Conservation (phyloP, 164 flowering plant genomes). For the Chimonanthus praecox region DNA sequence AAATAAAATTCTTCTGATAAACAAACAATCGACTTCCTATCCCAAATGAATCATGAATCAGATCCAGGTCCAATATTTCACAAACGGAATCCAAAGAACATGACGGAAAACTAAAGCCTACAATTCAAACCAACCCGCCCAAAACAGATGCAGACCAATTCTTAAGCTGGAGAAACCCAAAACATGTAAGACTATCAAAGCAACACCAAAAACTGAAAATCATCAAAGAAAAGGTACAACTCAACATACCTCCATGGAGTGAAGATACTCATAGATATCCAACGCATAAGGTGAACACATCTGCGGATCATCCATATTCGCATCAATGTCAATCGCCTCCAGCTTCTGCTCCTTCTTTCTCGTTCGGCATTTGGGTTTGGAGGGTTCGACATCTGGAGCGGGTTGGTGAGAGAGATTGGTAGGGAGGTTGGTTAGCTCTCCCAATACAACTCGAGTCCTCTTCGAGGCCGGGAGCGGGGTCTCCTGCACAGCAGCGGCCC, state of each 20-base stretch:
- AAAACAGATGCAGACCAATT: no score
- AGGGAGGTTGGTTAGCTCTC: constrained; percentile 39
- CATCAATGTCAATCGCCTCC: background rate
- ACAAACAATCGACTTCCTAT: no score
- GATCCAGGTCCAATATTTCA: no score
- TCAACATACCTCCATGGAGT: constrained; percentile 44
- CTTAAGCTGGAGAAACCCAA: no score
- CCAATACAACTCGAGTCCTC: constrained; percentile 45
- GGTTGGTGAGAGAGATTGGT: constrained; percentile 6
- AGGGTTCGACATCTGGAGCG: constrained; percentile 1
- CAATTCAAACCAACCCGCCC: no score
- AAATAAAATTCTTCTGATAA: no score
- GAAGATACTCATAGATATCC: constrained; percentile 41
- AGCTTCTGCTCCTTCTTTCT: constrained; percentile 11
- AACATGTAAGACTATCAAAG: no score
- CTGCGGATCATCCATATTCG: constrained; percentile 21
- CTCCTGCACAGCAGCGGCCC: constrained; percentile 15
- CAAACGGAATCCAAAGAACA: no score
- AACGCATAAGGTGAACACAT: constrained; percentile 27
- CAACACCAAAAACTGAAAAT: no score
- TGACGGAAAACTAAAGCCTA: no score
- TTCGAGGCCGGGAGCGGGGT: constrained; percentile 2
- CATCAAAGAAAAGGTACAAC: background rate
- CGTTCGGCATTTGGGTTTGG: constrained; percentile 5
- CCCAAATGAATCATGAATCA: no score